Evolutionary conservation across 2,329 filamentous ascomycete species (phyloP).

Genomic region (Aspergillus sp.): DNA sequence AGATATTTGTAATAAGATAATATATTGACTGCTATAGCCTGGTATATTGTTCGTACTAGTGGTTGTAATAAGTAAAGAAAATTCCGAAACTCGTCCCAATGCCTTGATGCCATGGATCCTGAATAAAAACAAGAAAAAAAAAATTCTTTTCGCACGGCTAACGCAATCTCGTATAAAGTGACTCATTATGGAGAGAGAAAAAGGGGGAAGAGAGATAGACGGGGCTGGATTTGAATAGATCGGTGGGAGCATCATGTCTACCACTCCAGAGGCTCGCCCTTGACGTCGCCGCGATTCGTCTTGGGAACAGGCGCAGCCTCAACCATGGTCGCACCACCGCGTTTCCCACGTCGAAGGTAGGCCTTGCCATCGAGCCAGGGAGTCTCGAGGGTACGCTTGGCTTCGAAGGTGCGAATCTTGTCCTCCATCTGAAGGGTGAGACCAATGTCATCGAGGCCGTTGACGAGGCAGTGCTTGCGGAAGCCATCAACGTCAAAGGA

Average conservation of each 20-base stretch:
- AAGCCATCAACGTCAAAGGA: slow-evolving; percentile 90
- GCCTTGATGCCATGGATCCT: not conserved
- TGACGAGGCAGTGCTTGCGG: slow-evolving; percentile 89
- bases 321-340: slow-evolving; percentile 63
- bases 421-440: slow-evolving; percentile 90
- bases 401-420: slow-evolving; percentile 84
- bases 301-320: slow-evolving; percentile 75
- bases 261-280: slow-evolving; percentile 89
- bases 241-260: slow-evolving; percentile 49
- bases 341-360: slow-evolving; percentile 65
- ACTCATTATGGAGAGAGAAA: not conserved
- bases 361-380: slow-evolving; percentile 90
- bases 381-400: slow-evolving; percentile 73
- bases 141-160: not conserved
- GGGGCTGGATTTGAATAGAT: not conserved
- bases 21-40: slow-evolving; percentile 6
- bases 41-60: slow-evolving; percentile 1
- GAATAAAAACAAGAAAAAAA: not conserved
- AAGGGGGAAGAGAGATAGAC: not conserved
- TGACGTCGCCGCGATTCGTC: slow-evolving; percentile 84
- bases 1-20: not conserved
- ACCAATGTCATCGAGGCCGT: slow-evolving; percentile 94
- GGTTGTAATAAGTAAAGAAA: not conserved
- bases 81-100: slow-evolving; percentile 5
- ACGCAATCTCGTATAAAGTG: slow-evolving; percentile 1